Conservation (phyloP, 768 basidiomycete species). For the Lanmaoa pseudosensibilis region DNA sequence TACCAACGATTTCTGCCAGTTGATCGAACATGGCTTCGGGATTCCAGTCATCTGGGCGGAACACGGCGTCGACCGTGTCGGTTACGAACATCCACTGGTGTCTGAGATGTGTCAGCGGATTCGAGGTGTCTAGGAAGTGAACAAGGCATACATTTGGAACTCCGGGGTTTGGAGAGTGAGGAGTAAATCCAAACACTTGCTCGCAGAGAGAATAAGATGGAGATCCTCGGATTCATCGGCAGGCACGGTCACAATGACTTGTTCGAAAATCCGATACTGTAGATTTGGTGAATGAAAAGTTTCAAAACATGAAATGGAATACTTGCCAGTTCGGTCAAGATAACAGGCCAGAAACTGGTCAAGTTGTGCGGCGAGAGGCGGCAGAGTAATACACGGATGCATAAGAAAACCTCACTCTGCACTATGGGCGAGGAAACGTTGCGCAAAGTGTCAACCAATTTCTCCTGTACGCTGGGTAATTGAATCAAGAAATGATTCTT, state of each 20-base stretch:
- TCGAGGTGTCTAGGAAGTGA: not conserved
- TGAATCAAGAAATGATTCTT: slow-evolving; percentile 90
- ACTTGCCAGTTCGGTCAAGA: slow-evolving; percentile 84
- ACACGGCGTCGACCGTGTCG: slow-evolving; percentile 94
- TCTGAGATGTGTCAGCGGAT: slow-evolving; percentile 37
- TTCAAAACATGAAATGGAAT: slow-evolving; percentile 15
- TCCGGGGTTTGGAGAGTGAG: slow-evolving; percentile 93
- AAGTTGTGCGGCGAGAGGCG: slow-evolving; percentile 88
- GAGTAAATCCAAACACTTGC: slow-evolving; percentile 93
- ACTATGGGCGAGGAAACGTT: slow-evolving; percentile 79
- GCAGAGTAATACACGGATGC: slow-evolving; percentile 87
- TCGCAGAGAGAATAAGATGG: slow-evolving; percentile 78
- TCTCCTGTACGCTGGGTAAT: slow-evolving; percentile 94
- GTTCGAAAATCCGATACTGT: slow-evolving; percentile 90
- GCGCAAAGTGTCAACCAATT: slow-evolving; percentile 88
- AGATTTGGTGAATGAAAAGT: not conserved
- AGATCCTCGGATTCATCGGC: slow-evolving; percentile 85
- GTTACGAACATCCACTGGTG: slow-evolving; percentile 99
- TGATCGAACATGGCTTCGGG: slow-evolving; percentile 92
- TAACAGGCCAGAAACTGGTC: slow-evolving; percentile 95
- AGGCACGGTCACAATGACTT: slow-evolving; percentile 67
- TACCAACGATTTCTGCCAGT: slow-evolving; percentile 78
- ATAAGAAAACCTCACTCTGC: slow-evolving; percentile 92
- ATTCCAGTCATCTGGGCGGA: slow-evolving; percentile 77
- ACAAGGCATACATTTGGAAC: slow-evolving; percentile 80